phyloP scores from a whole-genome alignment of 139 green algal genomes.

The Astrephomene gubernaculifera region DNA sequence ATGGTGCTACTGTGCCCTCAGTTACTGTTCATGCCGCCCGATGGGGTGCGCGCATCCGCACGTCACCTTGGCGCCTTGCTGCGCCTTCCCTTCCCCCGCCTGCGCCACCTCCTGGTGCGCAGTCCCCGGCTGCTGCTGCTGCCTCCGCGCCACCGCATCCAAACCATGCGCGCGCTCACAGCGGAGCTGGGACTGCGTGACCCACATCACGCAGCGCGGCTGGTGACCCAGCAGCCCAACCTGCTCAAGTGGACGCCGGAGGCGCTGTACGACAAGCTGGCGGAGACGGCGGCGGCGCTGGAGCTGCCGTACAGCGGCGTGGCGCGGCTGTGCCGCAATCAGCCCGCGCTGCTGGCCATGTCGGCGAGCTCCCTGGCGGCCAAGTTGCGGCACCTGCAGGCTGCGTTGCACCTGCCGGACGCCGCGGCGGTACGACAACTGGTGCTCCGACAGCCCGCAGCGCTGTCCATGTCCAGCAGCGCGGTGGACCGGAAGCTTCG shows the following conservation, averaged over 20 bases:
- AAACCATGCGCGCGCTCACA: background rate
- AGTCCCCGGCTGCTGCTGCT: conserved; percentile 28
- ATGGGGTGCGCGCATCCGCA: background rate
- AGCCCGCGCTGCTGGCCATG: conserved; percentile 34
- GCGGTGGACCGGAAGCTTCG: conserved; percentile 1
- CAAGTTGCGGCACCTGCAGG: background rate
- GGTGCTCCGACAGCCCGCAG: conserved; percentile 7
- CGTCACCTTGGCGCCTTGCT: conserved; percentile 8
- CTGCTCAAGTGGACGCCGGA: conserved; percentile 15
- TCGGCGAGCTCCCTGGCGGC: background rate
- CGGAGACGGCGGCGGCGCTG: background rate
- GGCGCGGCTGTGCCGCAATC: conserved; percentile 15
- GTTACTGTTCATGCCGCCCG: conserved; percentile 18
- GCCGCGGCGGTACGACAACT: background rate
- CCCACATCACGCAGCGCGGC: background rate
- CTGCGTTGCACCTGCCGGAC: background rate
- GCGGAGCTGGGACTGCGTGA: background rate
- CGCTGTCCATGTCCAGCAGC: conserved; percentile 9
- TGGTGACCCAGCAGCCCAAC: conserved; percentile 5
- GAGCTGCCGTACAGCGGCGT: background rate
- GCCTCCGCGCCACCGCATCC: background rate
- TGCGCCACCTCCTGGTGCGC: conserved; percentile 18
- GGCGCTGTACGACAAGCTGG: background rate
- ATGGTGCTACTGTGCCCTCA: conserved; percentile 33
- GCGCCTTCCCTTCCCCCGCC: background rate